phyloP scores from a whole-genome alignment of 1,284 basidiomycete genomes.

The Prillingera fragicola region DNA sequence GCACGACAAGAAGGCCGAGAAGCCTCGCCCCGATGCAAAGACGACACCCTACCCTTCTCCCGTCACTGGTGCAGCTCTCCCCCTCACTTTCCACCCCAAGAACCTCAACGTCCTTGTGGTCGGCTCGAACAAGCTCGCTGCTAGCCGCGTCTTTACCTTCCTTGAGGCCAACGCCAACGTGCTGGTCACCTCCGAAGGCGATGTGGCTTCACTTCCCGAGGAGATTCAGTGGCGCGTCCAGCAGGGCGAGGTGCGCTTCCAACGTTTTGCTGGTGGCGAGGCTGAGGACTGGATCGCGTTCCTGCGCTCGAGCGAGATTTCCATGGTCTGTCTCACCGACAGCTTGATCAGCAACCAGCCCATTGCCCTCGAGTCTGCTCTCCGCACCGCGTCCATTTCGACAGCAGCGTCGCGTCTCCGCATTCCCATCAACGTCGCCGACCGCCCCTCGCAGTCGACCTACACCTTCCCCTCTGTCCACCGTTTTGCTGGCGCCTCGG shows the following conservation, averaged over 20 bases:
- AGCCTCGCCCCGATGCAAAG: neutral
- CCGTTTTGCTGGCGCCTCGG: constrained; percentile 57
- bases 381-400: constrained; percentile 57
- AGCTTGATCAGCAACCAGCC: constrained; percentile 49
- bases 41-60: constrained; percentile 35
- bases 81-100: constrained; percentile 64
- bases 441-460: constrained; percentile 79
- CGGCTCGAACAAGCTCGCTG: constrained; percentile 70
- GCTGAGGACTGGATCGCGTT: constrained; percentile 8
- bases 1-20: neutral
- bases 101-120: constrained; percentile 61
- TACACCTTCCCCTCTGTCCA: constrained; percentile 84
- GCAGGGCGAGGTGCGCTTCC: constrained; percentile 54
- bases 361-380: constrained; percentile 48
- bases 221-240: constrained; percentile 65
- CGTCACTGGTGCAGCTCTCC: constrained; percentile 61
- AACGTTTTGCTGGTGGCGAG: constrained; percentile 43
- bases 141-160: constrained; percentile 70
- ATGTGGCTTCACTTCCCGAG: constrained; percentile 53
- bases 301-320: constrained; percentile 34
- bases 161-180: constrained; percentile 77
- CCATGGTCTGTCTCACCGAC: constrained; percentile 70
- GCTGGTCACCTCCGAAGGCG: constrained; percentile 55
- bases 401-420: constrained; percentile 55
- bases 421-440: constrained; percentile 79